Conservation (phyloP, 2,329 filamentous ascomycete genomes). For the Cladobotryum mycophilum region DNA sequence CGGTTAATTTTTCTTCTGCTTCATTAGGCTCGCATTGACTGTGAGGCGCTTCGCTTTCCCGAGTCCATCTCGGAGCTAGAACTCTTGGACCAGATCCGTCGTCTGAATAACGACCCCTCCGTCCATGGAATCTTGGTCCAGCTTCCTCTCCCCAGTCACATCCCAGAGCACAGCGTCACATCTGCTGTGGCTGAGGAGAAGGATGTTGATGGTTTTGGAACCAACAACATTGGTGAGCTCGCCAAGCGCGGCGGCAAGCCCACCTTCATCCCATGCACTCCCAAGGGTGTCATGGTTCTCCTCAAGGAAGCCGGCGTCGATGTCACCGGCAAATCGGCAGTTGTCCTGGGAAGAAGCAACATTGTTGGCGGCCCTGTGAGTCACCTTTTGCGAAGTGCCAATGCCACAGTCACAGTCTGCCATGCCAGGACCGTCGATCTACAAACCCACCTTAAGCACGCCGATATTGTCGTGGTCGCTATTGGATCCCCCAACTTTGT, state of each 20-base stretch:
- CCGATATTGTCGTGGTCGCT: slow-evolving; percentile 86
- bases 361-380: slow-evolving; percentile 97
- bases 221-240: slow-evolving; percentile 90
- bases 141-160: slow-evolving; percentile 79
- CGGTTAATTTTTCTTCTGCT: slow-evolving; percentile 1
- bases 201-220: slow-evolving; percentile 96
- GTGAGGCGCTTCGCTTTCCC: slow-evolving; percentile 77
- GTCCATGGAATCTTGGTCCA: slow-evolving; percentile 94
- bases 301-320: slow-evolving; percentile 78
- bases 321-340: slow-evolving; percentile 82
- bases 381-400: slow-evolving; percentile 88
- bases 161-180: slow-evolving; percentile 86
- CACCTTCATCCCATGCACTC: slow-evolving; percentile 89
- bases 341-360: slow-evolving; percentile 90
- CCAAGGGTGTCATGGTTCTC: slow-evolving; percentile 93
- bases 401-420: slow-evolving; percentile 94
- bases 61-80: slow-evolving; percentile 78
- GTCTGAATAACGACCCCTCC: slow-evolving; percentile 76
- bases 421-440: slow-evolving; percentile 81
- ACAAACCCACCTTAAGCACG: slow-evolving; percentile 66
- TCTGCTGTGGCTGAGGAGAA: slow-evolving; percentile 89
- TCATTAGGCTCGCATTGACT: slow-evolving; percentile 74
- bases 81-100: slow-evolving; percentile 72
- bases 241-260: slow-evolving; percentile 90
- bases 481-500: slow-evolving; percentile 85